Percentiles rank a stretch among this genome's conserved stretches.
phyloP scores from a whole-genome alignment of 2,329 filamentous ascomycete genomes.

The Nothomitra cinnamomea region DNA sequence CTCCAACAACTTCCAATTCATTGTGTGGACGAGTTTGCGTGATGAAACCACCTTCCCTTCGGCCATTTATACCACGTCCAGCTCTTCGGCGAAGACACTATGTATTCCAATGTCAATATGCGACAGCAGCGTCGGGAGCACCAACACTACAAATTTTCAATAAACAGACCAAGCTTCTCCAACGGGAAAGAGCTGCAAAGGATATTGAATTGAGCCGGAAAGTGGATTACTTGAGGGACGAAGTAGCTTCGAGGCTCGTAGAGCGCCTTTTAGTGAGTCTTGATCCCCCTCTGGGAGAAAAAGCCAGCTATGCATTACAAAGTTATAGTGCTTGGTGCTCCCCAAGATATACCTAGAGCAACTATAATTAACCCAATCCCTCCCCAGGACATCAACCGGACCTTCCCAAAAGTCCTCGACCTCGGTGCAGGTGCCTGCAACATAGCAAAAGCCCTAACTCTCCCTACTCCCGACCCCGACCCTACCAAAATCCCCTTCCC shows the following conservation, averaged over 20 bases:
- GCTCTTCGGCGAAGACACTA: slow-evolving; percentile 8
- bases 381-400: slow-evolving; percentile 74
- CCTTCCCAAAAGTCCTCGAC: slow-evolving; percentile 72
- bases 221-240: slow-evolving; percentile 85
- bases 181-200: slow-evolving; percentile 70
- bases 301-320: not conserved
- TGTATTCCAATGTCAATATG: slow-evolving; percentile 40
- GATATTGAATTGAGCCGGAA: slow-evolving; percentile 55
- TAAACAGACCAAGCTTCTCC: slow-evolving; percentile 67
- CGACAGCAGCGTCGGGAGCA: slow-evolving; percentile 58
- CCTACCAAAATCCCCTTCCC: slow-evolving; percentile 40
- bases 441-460: slow-evolving; percentile 62
- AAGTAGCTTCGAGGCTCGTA: slow-evolving; percentile 68
- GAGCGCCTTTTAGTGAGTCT: slow-evolving; percentile 59
- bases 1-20: too few species aligned
- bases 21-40: too few species aligned
- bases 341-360: not conserved
- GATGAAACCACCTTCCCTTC: slow-evolving; percentile 12
- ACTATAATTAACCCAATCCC: not conserved
- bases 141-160: slow-evolving; percentile 87
- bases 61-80: slow-evolving; percentile 11
- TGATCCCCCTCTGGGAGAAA: not conserved
- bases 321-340: not conserved
- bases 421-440: slow-evolving; percentile 94
- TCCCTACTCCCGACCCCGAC: slow-evolving; percentile 44